A percentile compares a stretch with the other conserved stretches of the same genome.
These are phyloP conservation scores for Arthrobotrys sinensis DNA, from an alignment of 2,329 filamentous ascomycete species.

Conservation along the genomic window DNA sequence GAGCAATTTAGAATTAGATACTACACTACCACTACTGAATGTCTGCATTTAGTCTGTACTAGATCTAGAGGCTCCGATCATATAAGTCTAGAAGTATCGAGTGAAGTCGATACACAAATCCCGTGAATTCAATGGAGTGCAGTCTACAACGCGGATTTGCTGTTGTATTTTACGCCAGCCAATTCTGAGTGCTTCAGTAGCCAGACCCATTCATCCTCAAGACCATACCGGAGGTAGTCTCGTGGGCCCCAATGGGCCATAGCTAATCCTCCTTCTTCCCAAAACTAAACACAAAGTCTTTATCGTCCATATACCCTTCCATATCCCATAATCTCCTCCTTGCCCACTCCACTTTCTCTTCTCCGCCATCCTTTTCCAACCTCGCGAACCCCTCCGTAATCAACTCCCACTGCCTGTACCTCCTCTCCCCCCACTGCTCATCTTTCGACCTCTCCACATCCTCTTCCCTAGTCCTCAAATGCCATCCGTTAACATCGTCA, in stretches of 20 bases:
- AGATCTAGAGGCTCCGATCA: too few relatives aligned
- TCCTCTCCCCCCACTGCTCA: conserved; percentile 53
- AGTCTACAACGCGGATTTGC: not conserved
- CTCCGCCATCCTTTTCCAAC: conserved; percentile 37
- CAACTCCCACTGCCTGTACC: conserved; percentile 45
- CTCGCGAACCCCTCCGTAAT: conserved; percentile 34
- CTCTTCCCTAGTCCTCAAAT: conserved; percentile 40
- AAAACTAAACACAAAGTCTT: conserved; percentile 40
- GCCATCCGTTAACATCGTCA: conserved; percentile 57
- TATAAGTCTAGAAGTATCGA: too few relatives aligned
- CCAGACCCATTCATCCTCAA: too few relatives aligned
- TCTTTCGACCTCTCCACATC: conserved; percentile 40
- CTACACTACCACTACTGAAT: too few relatives aligned
- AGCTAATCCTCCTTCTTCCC: conserved; percentile 24
- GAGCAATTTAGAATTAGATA: too few relatives aligned
- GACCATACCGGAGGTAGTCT: not conserved
- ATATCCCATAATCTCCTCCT: conserved; percentile 47
- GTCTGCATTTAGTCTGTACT: too few relatives aligned
- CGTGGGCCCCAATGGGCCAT: not conserved
- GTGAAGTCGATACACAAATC: too few relatives aligned
- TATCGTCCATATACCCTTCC: conserved; percentile 26
- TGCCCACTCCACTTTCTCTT: conserved; percentile 41
- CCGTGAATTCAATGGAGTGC: too few relatives aligned
- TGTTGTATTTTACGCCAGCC: not conserved
- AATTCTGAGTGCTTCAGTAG: not conserved